Percentiles rank a stretch among this genome's conserved stretches.
Conservation (phyloP, 1,284 basidiomycete species). For the Cryptococcus sp. region DNA sequence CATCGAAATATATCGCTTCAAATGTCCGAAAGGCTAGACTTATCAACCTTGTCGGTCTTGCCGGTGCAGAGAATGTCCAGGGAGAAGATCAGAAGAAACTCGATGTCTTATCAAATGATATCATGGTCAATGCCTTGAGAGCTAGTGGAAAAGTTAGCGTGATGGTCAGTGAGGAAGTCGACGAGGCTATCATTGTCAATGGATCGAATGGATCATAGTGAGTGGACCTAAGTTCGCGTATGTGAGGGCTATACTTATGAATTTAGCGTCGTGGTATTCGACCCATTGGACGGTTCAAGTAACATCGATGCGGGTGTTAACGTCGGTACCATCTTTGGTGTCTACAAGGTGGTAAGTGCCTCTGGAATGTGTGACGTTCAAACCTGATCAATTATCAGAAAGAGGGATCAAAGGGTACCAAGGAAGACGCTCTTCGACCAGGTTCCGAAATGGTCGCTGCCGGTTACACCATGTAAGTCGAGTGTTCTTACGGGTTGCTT, state of each 20-base stretch:
- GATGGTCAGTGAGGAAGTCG: slow-evolving; percentile 89
- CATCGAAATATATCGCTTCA: slow-evolving; percentile 85
- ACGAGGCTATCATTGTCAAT: slow-evolving; percentile 80
- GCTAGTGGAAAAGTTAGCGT: slow-evolving; percentile 94
- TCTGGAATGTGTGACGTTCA: slow-evolving; percentile 32
- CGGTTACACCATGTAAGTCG: slow-evolving; percentile 82
- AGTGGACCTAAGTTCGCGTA: slow-evolving; percentile 12
- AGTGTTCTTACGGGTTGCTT: neutral
- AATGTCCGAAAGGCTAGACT: slow-evolving; percentile 95
- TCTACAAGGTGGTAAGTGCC: slow-evolving; percentile 74
- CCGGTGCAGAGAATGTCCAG: slow-evolving; percentile 93
- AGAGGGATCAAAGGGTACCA: slow-evolving; percentile 67
- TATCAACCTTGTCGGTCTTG: slow-evolving; percentile 96
- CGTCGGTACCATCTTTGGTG: slow-evolving; percentile 98
- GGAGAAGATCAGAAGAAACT: slow-evolving; percentile 99
- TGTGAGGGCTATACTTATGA: neutral
- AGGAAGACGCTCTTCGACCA: slow-evolving; percentile 86
- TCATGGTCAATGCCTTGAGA: slow-evolving; percentile 94
- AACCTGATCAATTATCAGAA: slow-evolving; percentile 49
- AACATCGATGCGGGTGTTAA: slow-evolving; percentile 99
- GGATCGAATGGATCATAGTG: slow-evolving; percentile 63
- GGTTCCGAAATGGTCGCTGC: slow-evolving; percentile 98
- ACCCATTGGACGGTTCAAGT: slow-evolving; percentile 94
- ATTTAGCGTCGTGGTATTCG: slow-evolving; percentile 75
- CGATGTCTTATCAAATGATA: slow-evolving; percentile 95